A percentile compares a stretch with the other conserved stretches of the same genome.
These are phyloP conservation scores for Monilinia fructicola DNA, from an alignment of 2,329 filamentous ascomycete species.

Conservation along the genomic window DNA sequence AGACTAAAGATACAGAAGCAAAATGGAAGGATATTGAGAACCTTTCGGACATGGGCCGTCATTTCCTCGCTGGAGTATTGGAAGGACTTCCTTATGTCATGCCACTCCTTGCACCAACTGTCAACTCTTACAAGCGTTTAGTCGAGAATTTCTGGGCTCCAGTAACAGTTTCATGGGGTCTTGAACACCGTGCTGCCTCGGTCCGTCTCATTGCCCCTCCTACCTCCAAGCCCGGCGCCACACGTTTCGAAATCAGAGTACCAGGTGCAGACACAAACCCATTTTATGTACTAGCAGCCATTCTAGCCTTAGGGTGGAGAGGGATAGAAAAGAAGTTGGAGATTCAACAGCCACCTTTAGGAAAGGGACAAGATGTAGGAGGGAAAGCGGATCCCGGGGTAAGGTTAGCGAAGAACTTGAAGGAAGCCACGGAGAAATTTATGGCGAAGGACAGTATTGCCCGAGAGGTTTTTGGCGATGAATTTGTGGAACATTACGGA, in stretches of 20 bases:
- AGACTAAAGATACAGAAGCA: slow-evolving; percentile 67
- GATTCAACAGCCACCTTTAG: slow-evolving; percentile 77
- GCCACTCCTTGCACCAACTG: slow-evolving; percentile 88
- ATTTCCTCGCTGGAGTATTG: slow-evolving; percentile 89
- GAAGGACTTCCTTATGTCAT: slow-evolving; percentile 91
- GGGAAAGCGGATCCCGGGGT: slow-evolving; percentile 68
- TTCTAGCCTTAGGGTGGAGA: slow-evolving; percentile 84
- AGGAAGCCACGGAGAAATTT: slow-evolving; percentile 80
- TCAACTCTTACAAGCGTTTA: slow-evolving; percentile 97
- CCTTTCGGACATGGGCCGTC: slow-evolving; percentile 83
- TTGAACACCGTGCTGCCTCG: slow-evolving; percentile 91
- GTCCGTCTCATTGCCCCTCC: slow-evolving; percentile 88
- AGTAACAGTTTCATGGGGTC: slow-evolving; percentile 94
- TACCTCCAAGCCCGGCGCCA: slow-evolving; percentile 78
- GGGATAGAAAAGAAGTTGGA: slow-evolving; percentile 90
- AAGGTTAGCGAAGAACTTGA: slow-evolving; percentile 78
- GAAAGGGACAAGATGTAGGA: slow-evolving; percentile 81
- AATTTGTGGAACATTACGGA: slow-evolving; percentile 93
- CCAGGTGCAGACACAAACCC: slow-evolving; percentile 94
- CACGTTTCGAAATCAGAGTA: slow-evolving; percentile 88
- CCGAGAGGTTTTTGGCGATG: slow-evolving; percentile 90
- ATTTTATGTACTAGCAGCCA: slow-evolving; percentile 80
- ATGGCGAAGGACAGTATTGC: slow-evolving; percentile 77
- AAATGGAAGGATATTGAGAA: slow-evolving; percentile 72
- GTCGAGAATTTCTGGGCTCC: slow-evolving; percentile 99